Percentiles rank a stretch among this genome's conserved stretches.
Evolutionary conservation across 768 basidiomycete genomes (phyloP).

Genomic region (Rhizopogon vesiculosus): DNA sequence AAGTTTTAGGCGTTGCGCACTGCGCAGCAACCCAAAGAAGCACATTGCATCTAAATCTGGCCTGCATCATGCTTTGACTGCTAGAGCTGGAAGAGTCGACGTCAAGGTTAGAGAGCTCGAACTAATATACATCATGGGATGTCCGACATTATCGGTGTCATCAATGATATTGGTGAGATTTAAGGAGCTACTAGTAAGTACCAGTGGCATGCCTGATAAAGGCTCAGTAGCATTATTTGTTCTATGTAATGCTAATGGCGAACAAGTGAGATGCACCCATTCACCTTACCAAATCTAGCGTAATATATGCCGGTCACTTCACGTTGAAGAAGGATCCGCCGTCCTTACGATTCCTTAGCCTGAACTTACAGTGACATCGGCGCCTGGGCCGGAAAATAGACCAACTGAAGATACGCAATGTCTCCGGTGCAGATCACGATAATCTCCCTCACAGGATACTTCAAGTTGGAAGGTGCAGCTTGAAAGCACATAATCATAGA

Average conservation of each 20-base stretch:
- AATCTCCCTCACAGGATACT: too few relatives aligned
- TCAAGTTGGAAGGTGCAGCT: too few relatives aligned
- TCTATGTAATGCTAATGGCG: neutral
- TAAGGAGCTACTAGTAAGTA: conserved; percentile 54
- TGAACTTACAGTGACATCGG: conserved; percentile 12
- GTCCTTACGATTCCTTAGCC: conserved; percentile 45
- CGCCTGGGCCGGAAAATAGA: too few relatives aligned
- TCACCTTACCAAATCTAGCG: conserved; percentile 74
- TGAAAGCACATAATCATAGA: too few relatives aligned
- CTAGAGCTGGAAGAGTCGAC: conserved; percentile 76
- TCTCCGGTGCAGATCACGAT: too few relatives aligned
- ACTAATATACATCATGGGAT: conserved; percentile 53
- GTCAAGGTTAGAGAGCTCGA: conserved; percentile 77
- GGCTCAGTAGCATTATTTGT: neutral
- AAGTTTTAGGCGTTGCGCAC: conserved; percentile 57
- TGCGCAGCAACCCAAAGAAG: conserved; percentile 67
- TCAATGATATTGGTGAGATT: conserved; percentile 60
- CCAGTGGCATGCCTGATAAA: conserved; percentile 71
- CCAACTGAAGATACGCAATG: too few relatives aligned
- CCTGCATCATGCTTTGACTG: conserved; percentile 87
- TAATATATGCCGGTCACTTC: conserved; percentile 85
- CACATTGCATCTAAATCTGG: conserved; percentile 82
- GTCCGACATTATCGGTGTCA: conserved; percentile 71
- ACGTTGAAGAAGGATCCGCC: conserved; percentile 56
- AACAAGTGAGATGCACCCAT: neutral